Percentiles rank a stretch among this genome's conserved stretches.
Conservation (phyloP, 2,329 filamentous ascomycete species). For the Aspergillus tamarii region DNA sequence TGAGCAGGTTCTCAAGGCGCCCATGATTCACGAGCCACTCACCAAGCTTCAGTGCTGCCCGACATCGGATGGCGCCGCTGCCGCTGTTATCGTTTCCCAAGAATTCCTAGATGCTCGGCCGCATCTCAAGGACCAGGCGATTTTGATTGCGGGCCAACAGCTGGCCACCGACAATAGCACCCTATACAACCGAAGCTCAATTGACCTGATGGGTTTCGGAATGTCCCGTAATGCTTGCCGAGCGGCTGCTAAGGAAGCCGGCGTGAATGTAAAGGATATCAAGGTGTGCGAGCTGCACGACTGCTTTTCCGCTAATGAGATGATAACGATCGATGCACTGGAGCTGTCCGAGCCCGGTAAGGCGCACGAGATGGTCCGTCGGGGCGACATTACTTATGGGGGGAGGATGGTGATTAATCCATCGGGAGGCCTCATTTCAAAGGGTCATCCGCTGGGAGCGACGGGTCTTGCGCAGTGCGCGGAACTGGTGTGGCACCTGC, state of each 20-base stretch:
- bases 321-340: conserved; percentile 85
- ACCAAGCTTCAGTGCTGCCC: conserved; percentile 99
- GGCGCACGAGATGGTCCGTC: conserved; percentile 86
- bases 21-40: conserved; percentile 81
- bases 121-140: conserved; percentile 78
- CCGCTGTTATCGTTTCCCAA: conserved; percentile 86
- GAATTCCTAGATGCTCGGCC: conserved; percentile 83
- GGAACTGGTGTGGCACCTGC: conserved; percentile 91
- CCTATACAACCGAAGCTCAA: conserved; percentile 77
- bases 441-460: conserved; percentile 91
- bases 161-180: conserved; percentile 81
- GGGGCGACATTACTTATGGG: conserved; percentile 89
- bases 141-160: conserved; percentile 85
- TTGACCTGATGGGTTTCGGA: conserved; percentile 86
- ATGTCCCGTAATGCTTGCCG: conserved; percentile 76
- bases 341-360: conserved; percentile 78
- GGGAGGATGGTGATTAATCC: conserved; percentile 84
- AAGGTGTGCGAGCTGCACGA: conserved; percentile 92
- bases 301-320: conserved; percentile 94
- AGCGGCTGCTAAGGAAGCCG: conserved; percentile 70
- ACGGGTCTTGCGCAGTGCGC: conserved; percentile 95
- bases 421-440: conserved; percentile 90
- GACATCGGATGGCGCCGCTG: conserved; percentile 88
- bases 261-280: conserved; percentile 67
- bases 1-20: conserved; percentile 75